These are phyloP conservation scores for Termitomyces sp. DNA, from an alignment of 768 basidiomycete genomes.

Conservation along the genomic window DNA sequence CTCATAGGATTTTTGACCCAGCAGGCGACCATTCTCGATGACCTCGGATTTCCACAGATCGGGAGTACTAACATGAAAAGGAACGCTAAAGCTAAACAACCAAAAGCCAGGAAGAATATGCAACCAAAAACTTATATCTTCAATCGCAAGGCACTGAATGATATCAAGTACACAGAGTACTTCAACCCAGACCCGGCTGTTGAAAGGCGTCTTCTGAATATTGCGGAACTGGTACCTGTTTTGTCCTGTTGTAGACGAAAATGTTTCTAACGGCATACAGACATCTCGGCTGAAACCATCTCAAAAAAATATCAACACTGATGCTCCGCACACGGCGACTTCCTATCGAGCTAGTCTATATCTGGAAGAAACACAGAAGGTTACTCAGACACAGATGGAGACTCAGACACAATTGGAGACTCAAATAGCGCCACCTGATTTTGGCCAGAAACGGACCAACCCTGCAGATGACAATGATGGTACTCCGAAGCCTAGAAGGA, in stretches of 20 bases:
- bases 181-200: constrained; percentile 57
- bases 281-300: constrained; percentile 3
- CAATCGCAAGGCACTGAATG: constrained; percentile 37
- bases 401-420: constrained; percentile 32
- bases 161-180: constrained; percentile 54
- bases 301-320: constrained; percentile 5
- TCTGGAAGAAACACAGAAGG: constrained; percentile 9
- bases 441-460: constrained; percentile 29
- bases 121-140: constrained; percentile 58
- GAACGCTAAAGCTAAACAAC: constrained; percentile 33
- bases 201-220: constrained; percentile 56
- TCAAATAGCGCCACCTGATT: constrained; percentile 15
- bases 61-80: constrained; percentile 30
- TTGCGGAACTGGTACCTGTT: constrained; percentile 48
- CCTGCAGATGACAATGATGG: constrained; percentile 15
- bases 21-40: constrained; percentile 40
- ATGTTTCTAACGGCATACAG: background rate
- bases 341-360: background rate
- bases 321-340: constrained; percentile 5
- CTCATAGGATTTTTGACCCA: constrained; percentile 56
- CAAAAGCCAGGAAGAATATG: constrained; percentile 41
- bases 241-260: background rate
- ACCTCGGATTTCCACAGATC: constrained; percentile 41
- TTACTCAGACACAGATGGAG: constrained; percentile 31
- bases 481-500: constrained; percentile 41